phyloP scores from a whole-genome alignment of 495 filamentous ascomycete genomes.

The Penicillium angulare region DNA sequence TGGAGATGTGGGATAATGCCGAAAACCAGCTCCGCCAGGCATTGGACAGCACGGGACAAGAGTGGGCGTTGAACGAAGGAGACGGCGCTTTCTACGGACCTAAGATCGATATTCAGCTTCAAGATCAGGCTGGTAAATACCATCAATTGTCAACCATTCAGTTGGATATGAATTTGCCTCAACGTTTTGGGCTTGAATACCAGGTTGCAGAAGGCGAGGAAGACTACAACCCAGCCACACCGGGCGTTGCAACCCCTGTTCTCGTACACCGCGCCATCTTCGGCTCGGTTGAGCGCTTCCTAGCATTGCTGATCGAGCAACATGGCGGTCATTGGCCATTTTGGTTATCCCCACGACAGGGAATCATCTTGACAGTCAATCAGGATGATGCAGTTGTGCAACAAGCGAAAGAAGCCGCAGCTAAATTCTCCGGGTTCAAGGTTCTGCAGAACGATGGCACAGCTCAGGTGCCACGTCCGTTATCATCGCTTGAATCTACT shows the following conservation, averaged over 20 bases:
- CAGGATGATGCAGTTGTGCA: constrained; percentile 57
- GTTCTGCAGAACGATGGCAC: constrained; percentile 23
- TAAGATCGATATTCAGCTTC: constrained; percentile 88
- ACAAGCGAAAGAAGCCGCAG: constrained; percentile 50
- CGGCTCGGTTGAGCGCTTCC: constrained; percentile 81
- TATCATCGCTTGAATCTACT: constrained; percentile 44
- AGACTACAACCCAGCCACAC: constrained; percentile 70
- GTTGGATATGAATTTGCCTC: constrained; percentile 89
- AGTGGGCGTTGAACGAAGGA: constrained; percentile 72
- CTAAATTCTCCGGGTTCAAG: constrained; percentile 36
- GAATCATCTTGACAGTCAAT: constrained; percentile 74
- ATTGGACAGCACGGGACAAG: constrained; percentile 60
- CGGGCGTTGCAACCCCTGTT: constrained; percentile 70
- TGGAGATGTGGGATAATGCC: constrained; percentile 79
- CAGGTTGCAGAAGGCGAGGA: constrained; percentile 47
- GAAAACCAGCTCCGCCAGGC: constrained; percentile 71
- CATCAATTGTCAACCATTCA: constrained; percentile 93
- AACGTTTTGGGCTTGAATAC: constrained; percentile 77
- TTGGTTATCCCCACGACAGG: constrained; percentile 85
- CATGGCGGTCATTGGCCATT: constrained; percentile 83
- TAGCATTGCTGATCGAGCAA: constrained; percentile 85
- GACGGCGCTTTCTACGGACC: constrained; percentile 95
- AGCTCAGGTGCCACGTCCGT: constrained; percentile 25
- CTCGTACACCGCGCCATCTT: constrained; percentile 87
- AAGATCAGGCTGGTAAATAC: constrained; percentile 80